These are phyloP conservation scores for Vaccinium vitisidaea DNA, from an alignment of 148 eudicot genomes.

Conservation along the genomic window DNA sequence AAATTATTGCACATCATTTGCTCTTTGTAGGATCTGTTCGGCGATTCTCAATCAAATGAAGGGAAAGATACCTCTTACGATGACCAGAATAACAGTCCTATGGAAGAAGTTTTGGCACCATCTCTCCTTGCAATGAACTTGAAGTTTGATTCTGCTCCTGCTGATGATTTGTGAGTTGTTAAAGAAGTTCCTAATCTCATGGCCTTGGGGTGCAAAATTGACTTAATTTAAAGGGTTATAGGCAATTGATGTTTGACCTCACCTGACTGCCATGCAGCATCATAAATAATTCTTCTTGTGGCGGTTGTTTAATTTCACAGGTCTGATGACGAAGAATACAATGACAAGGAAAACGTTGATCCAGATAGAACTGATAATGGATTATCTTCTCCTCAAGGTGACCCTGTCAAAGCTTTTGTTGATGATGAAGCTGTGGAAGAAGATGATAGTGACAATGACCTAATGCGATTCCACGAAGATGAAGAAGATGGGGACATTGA, in stretches of 20 bases:
- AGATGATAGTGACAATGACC: conserved; percentile 85
- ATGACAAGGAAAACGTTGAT: conserved; percentile 65
- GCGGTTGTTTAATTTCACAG: conserved; percentile 33
- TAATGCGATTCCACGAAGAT: conserved; percentile 46
- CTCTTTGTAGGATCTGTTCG: conserved; percentile 63
- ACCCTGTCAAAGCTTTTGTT: conserved; percentile 74
- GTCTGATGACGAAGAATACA: conserved; percentile 75
- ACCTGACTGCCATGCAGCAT: not conserved
- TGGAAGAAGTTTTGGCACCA: conserved; percentile 56
- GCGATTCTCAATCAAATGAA: conserved; percentile 50
- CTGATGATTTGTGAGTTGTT: conserved; percentile 59
- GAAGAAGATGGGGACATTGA: conserved; percentile 60
- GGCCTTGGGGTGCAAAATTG: conserved; percentile 11
- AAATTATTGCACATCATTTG: not conserved
- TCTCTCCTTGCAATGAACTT: conserved; percentile 64
- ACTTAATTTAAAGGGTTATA: not conserved
- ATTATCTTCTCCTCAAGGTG: conserved; percentile 53
- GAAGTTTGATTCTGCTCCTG: conserved; percentile 74
- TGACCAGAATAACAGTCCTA: conserved; percentile 35
- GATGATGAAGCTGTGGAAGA: conserved; percentile 95
- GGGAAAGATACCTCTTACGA: conserved; percentile 31
- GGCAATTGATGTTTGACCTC: not conserved
- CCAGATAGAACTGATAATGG: conserved; percentile 32
- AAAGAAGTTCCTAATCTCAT: conserved; percentile 2
- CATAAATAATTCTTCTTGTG: not conserved